Evolutionary conservation across 495 filamentous ascomycete genomes (phyloP).

Genomic region (Aspergillus nanangensis): DNA sequence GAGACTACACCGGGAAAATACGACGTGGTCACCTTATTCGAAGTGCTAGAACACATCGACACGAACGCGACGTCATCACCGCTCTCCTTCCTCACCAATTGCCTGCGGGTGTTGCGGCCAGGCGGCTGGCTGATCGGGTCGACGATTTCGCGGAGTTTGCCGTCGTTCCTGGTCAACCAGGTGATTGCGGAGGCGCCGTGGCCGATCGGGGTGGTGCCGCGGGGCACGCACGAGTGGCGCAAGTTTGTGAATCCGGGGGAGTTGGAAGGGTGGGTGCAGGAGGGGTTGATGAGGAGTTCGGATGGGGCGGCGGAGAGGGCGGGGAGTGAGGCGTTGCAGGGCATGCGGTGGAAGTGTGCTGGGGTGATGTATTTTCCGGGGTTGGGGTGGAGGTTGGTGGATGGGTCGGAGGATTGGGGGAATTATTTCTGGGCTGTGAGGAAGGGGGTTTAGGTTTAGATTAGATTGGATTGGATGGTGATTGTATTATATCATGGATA

Average conservation of each 20-base stretch:
- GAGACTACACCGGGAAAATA: constrained; percentile 25
- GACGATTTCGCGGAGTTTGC: constrained; percentile 85
- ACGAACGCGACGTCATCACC: constrained; percentile 45
- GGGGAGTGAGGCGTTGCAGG: constrained; percentile 49
- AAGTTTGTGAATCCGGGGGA: constrained; percentile 92
- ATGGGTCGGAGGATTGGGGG: constrained; percentile 77
- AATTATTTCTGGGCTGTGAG: constrained; percentile 96
- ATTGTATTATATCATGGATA: too few relatives aligned
- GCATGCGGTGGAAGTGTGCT: constrained; percentile 56
- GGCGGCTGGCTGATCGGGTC: constrained; percentile 90
- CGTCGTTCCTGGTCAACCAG: constrained; percentile 87
- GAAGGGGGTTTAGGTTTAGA: constrained; percentile 43
- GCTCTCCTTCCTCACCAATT: constrained; percentile 60
- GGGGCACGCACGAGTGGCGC: constrained; percentile 90
- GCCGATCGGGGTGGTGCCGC: constrained; percentile 78
- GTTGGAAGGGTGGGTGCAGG: constrained; percentile 56
- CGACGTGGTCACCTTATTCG: constrained; percentile 83
- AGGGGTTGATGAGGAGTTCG: constrained; percentile 34
- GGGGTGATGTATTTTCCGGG: constrained; percentile 87
- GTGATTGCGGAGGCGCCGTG: constrained; percentile 78
- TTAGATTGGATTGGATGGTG: too few relatives aligned
- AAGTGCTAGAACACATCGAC: constrained; percentile 88
- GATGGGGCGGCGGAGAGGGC: constrained; percentile 38
- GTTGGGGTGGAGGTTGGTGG: constrained; percentile 83
- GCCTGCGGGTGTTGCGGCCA: constrained; percentile 70